These are phyloP conservation scores for slime mould (Dictyostelium discoideum) DNA, from an alignment of 78 protist species.

Conservation along the genomic window DNA sequence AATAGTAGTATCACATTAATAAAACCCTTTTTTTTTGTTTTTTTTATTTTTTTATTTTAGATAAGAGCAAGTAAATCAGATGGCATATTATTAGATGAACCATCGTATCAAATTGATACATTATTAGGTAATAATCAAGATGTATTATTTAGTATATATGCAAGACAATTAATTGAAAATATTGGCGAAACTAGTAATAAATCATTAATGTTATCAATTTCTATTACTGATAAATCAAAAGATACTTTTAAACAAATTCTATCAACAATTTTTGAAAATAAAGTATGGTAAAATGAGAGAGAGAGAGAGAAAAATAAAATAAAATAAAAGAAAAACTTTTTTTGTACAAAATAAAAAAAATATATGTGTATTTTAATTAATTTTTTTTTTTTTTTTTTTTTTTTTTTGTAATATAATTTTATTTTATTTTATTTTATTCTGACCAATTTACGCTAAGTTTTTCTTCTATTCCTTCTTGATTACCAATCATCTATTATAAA, in stretches of 20 bases:
- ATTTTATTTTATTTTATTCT: slow-evolving; percentile 19
- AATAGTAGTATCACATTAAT: no score
- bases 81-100: slow-evolving; percentile 37
- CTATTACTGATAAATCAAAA: slow-evolving; percentile 49
- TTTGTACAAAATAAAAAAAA: neutral
- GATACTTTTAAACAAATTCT: slow-evolving; percentile 60
- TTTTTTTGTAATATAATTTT: neutral
- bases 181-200: neutral
- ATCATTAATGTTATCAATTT: slow-evolving; percentile 37
- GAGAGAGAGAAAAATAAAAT: neutral
- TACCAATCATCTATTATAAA: slow-evolving; percentile 57
- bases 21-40: no score
- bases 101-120: slow-evolving; percentile 41
- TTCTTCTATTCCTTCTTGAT: slow-evolving; percentile 75
- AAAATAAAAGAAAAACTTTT: neutral
- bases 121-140: slow-evolving; percentile 62
- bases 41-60: neutral
- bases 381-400: neutral
- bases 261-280: slow-evolving; percentile 10
- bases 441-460: slow-evolving; percentile 77
- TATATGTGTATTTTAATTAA: neutral
- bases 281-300: slow-evolving; percentile 28
- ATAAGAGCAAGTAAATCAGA: slow-evolving; percentile 38
- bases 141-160: slow-evolving; percentile 26
- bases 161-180: slow-evolving; percentile 74